Evolutionary conservation across 805 yeast genomes (phyloP).

Genomic region (Blastobotrys chiropterorum): DNA sequence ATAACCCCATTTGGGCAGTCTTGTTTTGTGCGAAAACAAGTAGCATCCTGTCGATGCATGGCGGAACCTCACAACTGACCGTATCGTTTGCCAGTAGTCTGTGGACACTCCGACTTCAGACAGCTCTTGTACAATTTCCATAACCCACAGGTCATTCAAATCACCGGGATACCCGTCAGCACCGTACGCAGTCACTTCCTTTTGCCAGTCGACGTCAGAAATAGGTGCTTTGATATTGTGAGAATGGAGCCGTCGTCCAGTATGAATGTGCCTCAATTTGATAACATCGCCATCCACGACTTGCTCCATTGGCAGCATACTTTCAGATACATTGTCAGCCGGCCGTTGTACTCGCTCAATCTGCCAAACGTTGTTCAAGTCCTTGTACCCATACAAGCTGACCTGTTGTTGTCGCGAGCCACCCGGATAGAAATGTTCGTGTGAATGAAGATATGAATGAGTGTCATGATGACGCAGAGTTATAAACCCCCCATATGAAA

Average conservation of each 20-base stretch:
- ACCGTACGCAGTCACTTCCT: conserved; percentile 41
- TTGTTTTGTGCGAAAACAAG: conserved; percentile 53
- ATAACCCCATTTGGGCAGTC: conserved; percentile 63
- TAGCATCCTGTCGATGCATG: conserved; percentile 56
- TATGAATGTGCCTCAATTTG: conserved; percentile 38
- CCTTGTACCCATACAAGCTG: conserved; percentile 47
- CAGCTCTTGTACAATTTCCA: conserved; percentile 37
- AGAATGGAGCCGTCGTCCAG: conserved; percentile 19
- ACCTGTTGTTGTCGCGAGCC: conserved; percentile 66
- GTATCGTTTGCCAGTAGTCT: conserved; percentile 38
- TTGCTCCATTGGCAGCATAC: background rate
- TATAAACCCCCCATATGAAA: conserved; percentile 58
- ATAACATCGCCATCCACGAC: conserved; percentile 37
- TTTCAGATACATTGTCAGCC: conserved; percentile 26
- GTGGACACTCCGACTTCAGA: conserved; percentile 27
- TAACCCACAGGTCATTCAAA: conserved; percentile 50
- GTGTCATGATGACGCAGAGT: conserved; percentile 55
- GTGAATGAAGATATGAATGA: conserved; percentile 67
- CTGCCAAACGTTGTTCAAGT: conserved; percentile 62
- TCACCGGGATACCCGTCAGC: conserved; percentile 47
- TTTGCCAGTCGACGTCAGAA: conserved; percentile 20
- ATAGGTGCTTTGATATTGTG: conserved; percentile 20
- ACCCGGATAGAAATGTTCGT: conserved; percentile 43
- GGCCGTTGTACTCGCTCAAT: conserved; percentile 37
- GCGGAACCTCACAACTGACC: conserved; percentile 48